phyloP scores from a whole-genome alignment of 2,329 filamentous ascomycete genomes.

The Sclerotiophoma versabilis region DNA sequence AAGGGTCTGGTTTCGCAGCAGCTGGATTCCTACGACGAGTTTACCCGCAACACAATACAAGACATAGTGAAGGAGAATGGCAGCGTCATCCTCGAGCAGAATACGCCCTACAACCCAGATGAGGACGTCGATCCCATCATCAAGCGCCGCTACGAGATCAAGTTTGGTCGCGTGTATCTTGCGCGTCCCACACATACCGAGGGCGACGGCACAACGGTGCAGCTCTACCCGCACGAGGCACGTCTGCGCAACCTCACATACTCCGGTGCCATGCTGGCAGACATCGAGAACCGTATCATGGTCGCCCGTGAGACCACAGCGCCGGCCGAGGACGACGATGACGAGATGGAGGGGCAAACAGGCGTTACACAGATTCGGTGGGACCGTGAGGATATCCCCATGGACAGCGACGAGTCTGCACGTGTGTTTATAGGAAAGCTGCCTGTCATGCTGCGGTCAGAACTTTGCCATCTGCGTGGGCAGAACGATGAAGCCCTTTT shows the following conservation, averaged over 20 bases:
- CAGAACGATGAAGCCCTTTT: conserved; percentile 87
- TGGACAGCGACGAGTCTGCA: conserved; percentile 63
- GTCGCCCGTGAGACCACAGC: conserved; percentile 80
- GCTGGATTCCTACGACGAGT: conserved; percentile 97
- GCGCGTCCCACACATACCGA: conserved; percentile 91
- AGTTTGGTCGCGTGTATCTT: conserved; percentile 88
- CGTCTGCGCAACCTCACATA: conserved; percentile 96
- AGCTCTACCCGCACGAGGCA: conserved; percentile 91
- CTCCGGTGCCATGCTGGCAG: conserved; percentile 86
- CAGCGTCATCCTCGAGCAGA: conserved; percentile 90
- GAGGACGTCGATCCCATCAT: conserved; percentile 75
- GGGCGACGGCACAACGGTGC: conserved; percentile 85
- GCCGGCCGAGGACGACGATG: conserved; percentile 71
- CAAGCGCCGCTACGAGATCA: conserved; percentile 91
- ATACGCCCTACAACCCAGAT: conserved; percentile 76
- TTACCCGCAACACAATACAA: conserved; percentile 91
- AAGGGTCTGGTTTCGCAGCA: conserved; percentile 98
- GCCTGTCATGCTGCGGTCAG: conserved; percentile 97
- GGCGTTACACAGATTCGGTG: conserved; percentile 51
- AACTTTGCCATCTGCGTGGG: conserved; percentile 88
- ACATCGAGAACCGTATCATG: conserved; percentile 84
- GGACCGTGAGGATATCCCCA: conserved; percentile 58
- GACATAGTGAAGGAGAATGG: conserved; percentile 93
- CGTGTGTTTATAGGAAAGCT: conserved; percentile 93
- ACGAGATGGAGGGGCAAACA: conserved; percentile 50